Percentiles rank a stretch among this genome's conserved stretches.
Conservation (phyloP, 2,329 filamentous ascomycete species). For the Apiospora pterosperma region DNA sequence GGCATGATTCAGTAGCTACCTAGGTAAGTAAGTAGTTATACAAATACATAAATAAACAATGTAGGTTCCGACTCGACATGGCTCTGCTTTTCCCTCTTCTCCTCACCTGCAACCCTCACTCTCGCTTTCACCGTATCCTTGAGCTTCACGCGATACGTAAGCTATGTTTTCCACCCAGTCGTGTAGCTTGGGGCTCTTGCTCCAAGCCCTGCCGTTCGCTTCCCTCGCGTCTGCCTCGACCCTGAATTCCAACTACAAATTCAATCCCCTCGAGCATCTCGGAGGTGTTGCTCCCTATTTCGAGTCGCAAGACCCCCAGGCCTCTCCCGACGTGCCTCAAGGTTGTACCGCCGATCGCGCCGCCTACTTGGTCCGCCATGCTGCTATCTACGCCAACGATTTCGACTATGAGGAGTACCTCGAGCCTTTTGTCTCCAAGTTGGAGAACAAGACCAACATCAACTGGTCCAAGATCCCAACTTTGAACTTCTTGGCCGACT, state of each 20-base stretch:
- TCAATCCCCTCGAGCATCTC: constrained; percentile 14
- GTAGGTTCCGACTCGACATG: background rate
- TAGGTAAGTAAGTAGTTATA: background rate
- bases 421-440: constrained; percentile 53
- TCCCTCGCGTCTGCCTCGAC: constrained; percentile 9
- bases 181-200: background rate
- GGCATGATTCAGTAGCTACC: too few relatives aligned
- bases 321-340: constrained; percentile 40
- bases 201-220: constrained; percentile 8
- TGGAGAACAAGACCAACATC: constrained; percentile 51
- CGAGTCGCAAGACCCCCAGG: constrained; percentile 46
- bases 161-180: background rate
- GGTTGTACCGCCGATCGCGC: constrained; percentile 49
- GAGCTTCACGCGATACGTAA: background rate
- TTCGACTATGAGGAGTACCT: constrained; percentile 57
- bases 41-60: background rate
- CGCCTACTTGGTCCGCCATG: constrained; percentile 56
- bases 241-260: constrained; percentile 13
- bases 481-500: constrained; percentile 53
- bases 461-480: constrained; percentile 55
- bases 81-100: background rate
- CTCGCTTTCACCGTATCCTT: background rate
- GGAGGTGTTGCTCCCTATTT: constrained; percentile 39
- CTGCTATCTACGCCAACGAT: constrained; percentile 58
- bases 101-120: background rate